Evolutionary conservation across 768 basidiomycete species (phyloP), one percentile per base, ranked within the genome.

Genomic region (Boletus insuetus): DNA sequence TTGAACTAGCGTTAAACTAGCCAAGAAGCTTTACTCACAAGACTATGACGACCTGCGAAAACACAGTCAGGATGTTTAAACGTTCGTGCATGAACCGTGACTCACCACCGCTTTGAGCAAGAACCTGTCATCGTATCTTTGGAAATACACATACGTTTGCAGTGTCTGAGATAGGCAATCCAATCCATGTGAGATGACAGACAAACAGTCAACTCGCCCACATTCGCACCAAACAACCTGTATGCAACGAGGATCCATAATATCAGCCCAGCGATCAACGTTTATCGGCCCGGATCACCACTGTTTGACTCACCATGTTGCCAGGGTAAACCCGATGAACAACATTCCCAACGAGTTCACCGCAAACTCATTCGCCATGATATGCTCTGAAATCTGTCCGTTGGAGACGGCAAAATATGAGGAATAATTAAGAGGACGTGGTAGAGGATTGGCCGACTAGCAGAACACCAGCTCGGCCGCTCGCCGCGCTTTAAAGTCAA

Each of bases 151-250:
- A 40, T 51, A 55, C 5, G 6, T 5, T 17, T 59, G 58, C 13
- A 63, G 22, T 13, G 54, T 53, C 61, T 63, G 45, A 42, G 17
- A 47, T 11, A 31, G 9, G 14, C 2, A n/a, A n/a, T 19, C 2
- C 3, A 40, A 35, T 14, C 12, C n/a, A 14, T 1, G 17, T 49
- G 16, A 50, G 24, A 41, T 38, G 7, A 3, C 22, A 22, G 22
- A 16, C 7, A 19, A 11, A 10, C 14, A 12, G 32, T 17, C 10
- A 17, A 13, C n/a, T 20, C 14, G 4, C 48, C 53, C 48, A 56
- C 60, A 38, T 58, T 58, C 6, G 32, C 45, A 16, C 56, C 61
- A 42, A 63, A 63, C 14, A 63, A 19, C 52, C 60, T 61, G 47
- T 5, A 6, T 32, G 35, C 20, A 12, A 41, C 6, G 39, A 19